Evolutionary conservation across 2,329 filamentous ascomycete genomes (phyloP).

Genomic region (Trichoderma gracile): DNA sequence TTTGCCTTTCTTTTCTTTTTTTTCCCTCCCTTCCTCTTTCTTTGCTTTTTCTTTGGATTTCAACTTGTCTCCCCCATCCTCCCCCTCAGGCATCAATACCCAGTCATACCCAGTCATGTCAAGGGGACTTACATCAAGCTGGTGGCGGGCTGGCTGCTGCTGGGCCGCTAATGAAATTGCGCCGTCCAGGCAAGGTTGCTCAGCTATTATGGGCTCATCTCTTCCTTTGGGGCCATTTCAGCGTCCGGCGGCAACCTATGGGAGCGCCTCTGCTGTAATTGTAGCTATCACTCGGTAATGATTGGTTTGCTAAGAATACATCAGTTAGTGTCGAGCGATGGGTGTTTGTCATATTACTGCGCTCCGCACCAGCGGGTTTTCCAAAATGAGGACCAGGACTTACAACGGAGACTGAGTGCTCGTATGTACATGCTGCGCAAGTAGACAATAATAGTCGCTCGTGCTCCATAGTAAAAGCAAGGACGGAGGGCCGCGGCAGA

Average conservation of each 20-base stretch:
- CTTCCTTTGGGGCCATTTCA: conserved; percentile 3
- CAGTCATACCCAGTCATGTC: conserved; percentile 6
- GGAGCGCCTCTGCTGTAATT: not conserved
- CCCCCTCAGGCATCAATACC: not conserved
- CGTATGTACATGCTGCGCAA: not conserved
- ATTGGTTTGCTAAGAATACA: not conserved
- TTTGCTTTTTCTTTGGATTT: conserved; percentile 2
- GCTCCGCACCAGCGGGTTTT: not conserved
- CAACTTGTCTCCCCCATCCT: not conserved
- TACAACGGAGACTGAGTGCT: not conserved
- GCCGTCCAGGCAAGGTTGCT: conserved; percentile 10
- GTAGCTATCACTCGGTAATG: not conserved
- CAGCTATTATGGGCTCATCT: conserved; percentile 15
- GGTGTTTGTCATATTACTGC: not conserved
- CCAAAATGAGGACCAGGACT: not conserved
- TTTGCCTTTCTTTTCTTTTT: not conserved
- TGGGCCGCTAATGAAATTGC: conserved; percentile 23
- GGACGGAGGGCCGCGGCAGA: conserved; percentile 1
- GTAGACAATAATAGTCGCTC: too few species aligned
- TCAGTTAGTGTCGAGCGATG: conserved; percentile 6
- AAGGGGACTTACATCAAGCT: not conserved
- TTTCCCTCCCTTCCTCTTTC: not conserved
- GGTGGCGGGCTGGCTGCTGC: conserved; percentile 7
- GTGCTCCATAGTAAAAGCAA: too few species aligned
- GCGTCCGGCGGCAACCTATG: conserved; percentile 2